phyloP scores from a whole-genome alignment of 805 yeast genomes.

The Myxozyma nipponensis region DNA sequence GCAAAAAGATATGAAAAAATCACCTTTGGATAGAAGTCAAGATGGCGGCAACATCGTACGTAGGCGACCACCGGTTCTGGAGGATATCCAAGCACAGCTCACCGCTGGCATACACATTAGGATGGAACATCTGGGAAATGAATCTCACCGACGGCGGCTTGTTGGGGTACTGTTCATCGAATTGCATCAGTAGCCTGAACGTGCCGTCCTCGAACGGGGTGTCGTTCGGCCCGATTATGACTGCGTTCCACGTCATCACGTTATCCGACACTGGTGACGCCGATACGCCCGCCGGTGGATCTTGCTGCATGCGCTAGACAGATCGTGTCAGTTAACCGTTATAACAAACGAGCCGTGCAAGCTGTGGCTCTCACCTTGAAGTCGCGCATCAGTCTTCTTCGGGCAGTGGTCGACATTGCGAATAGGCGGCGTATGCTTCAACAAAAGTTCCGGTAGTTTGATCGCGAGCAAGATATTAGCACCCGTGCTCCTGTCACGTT shows the following conservation, averaged over 20 bases:
- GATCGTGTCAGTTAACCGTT: background rate
- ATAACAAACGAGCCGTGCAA: background rate
- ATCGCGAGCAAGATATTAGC: too few species aligned
- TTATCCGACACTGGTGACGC: slow-evolving; percentile 97
- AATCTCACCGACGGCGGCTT: slow-evolving; percentile 94
- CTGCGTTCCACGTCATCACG: slow-evolving; percentile 97
- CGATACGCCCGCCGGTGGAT: slow-evolving; percentile 96
- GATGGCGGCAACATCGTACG: slow-evolving; percentile 94
- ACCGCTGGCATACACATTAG: slow-evolving; percentile 93
- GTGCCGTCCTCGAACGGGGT: slow-evolving; percentile 99
- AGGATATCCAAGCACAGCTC: slow-evolving; percentile 93
- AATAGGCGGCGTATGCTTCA: background rate
- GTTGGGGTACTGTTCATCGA: slow-evolving; percentile 96
- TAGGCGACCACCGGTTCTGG: slow-evolving; percentile 98
- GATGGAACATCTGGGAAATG: slow-evolving; percentile 93
- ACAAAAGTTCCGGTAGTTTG: too few species aligned
- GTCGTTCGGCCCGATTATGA: slow-evolving; percentile 94
- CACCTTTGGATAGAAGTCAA: slow-evolving; percentile 83
- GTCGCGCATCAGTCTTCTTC: slow-evolving; percentile 98
- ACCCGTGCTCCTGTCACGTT: too few species aligned
- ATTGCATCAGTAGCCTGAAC: slow-evolving; percentile 76
- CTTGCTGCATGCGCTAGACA: slow-evolving; percentile 83
- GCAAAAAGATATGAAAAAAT: background rate
- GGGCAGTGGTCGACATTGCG: slow-evolving; percentile 94
- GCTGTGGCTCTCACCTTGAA: slow-evolving; percentile 58